Evolutionary conservation across 139 green algal genomes (phyloP), one percentile per base, ranked within the genome.

Genomic region (Picochlorum sp.): DNA sequence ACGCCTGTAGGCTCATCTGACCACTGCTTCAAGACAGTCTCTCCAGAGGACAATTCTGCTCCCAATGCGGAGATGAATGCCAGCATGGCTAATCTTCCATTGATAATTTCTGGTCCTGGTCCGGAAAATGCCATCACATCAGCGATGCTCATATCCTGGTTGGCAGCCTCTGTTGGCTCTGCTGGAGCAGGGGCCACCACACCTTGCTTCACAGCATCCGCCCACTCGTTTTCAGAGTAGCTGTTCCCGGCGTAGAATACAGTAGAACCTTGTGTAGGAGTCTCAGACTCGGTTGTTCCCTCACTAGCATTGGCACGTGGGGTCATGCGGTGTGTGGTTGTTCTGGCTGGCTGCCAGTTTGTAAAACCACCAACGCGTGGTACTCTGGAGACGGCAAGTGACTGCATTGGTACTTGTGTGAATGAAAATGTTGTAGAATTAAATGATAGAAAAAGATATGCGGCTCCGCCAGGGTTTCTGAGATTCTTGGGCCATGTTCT

Each of bases 21-120:
- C 4, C 70, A 32, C 65, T 86, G 80, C 49, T 67, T 49, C 18
- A 73, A 38, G 3, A 83, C 60, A 21, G 68, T 67, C 72, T 86
- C 62, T 58, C 56, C 49, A n/a, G 30, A 72, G 18, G 47, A 57
- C 34, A 76, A n/a, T 68, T 87, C 81, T 3, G 69, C 72, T 52
- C 57, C 68, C 9, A 68, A 41, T 4, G 71, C 69, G 4, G 72
- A 72, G 2, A 80, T 63, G 49, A 87, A 78, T n/a, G 52, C 79
- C 9, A 82, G 28, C 81, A 87, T 87, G 28, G 76, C 69, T 21
- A 86, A 41, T 37, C 81, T 69, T 24, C 74, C 74, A 59, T 87
- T 87, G 20, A 83, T 70, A 13, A 84, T 65, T 69, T 86, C 80
- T 51, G 79, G 79, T 13, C 64, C 74, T n/a, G 67, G 65, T 18